Percentiles rank a stretch among this genome's conserved stretches.
Conservation (phyloP, 75 land plant species). For the Cryptomeria japonica region DNA sequence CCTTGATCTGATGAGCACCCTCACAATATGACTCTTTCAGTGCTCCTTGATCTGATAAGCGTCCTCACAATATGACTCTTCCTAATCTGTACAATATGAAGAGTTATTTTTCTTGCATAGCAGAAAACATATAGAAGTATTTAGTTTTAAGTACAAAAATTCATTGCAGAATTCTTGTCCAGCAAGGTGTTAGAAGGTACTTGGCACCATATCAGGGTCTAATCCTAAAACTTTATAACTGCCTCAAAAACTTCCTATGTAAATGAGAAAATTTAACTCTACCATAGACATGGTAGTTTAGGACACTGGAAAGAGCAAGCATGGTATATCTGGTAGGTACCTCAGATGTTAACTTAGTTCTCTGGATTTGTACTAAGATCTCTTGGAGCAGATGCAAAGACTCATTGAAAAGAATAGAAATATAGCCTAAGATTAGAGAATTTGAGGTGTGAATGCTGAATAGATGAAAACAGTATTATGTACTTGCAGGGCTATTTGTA, state of each 20-base stretch:
- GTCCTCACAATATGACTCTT: no score
- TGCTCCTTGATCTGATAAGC: no score
- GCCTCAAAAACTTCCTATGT: not conserved
- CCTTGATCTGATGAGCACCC: not conserved
- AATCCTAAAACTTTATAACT: not conserved
- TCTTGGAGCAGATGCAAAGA: not conserved
- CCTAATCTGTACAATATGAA: not conserved
- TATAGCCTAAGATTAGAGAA: not conserved
- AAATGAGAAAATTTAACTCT: not conserved
- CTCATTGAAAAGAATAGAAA: not conserved
- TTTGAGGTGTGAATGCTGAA: not conserved
- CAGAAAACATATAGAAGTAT: not conserved
- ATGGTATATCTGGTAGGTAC: not conserved
- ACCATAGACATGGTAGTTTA: not conserved
- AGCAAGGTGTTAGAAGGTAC: not conserved
- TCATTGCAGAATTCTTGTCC: not conserved
- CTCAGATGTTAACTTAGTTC: not conserved
- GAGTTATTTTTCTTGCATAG: not conserved
- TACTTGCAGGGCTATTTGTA: no score
- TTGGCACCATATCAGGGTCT: not conserved
- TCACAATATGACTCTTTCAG: no score
- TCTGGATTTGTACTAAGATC: not conserved
- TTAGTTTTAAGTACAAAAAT: not conserved
- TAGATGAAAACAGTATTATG: not conserved
- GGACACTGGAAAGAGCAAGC: not conserved